A percentile compares a stretch with the other conserved stretches of the same genome.
phyloP scores from a whole-genome alignment of 2,329 filamentous ascomycete species.

The Colletotrichum karsti region DNA sequence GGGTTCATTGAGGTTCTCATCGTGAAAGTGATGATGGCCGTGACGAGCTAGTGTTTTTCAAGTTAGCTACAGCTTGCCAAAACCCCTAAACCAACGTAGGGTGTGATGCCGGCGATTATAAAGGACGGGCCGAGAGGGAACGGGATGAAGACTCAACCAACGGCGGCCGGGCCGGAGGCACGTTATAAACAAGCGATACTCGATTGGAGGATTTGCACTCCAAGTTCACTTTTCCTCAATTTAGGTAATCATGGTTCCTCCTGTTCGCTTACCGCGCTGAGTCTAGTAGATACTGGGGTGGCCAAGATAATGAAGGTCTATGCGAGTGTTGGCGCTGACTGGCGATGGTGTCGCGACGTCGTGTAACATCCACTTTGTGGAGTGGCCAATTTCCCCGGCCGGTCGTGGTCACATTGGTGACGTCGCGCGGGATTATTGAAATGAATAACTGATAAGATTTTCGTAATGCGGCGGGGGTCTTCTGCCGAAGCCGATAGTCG shows the following conservation, averaged over 20 bases:
- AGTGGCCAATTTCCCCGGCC: conserved; percentile 15
- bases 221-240: not conserved
- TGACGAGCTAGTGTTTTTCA: not conserved
- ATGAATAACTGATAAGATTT: conserved; percentile 13
- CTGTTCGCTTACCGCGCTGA: conserved; percentile 18
- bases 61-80: conserved; percentile 2
- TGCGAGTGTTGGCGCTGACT: conserved; percentile 3
- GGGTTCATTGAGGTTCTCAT: conserved; percentile 24
- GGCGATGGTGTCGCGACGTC: conserved; percentile 23
- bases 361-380: conserved; percentile 27
- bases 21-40: not conserved
- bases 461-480: not conserved
- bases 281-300: conserved; percentile 6
- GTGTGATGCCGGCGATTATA: not conserved
- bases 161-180: conserved; percentile 4
- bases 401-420: conserved; percentile 5
- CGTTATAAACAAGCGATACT: conserved; percentile 8
- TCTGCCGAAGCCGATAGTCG: not conserved
- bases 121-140: conserved; percentile 14
- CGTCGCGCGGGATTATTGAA: conserved; percentile 20
- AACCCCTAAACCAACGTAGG: not conserved
- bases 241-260: conserved; percentile 2
- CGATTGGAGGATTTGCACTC: not conserved
- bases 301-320: not conserved
- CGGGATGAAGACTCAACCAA: not conserved